phyloP scores from a whole-genome alignment of 176 grass and related monocot genomes.

The Lolium perenne region DNA sequence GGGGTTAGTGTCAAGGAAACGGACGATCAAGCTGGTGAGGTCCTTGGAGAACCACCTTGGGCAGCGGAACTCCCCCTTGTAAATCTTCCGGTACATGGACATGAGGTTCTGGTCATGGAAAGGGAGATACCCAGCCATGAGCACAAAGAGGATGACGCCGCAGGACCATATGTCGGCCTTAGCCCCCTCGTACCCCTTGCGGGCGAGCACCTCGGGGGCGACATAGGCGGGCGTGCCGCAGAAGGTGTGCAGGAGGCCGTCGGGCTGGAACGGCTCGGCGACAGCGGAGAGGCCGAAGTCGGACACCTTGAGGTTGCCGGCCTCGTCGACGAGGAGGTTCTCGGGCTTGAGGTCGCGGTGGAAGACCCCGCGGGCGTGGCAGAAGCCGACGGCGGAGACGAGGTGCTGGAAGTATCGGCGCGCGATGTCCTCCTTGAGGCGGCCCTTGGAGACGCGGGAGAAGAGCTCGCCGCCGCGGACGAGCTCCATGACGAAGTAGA shows the following conservation, averaged over 20 bases:
- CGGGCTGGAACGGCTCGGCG: conserved; percentile 71
- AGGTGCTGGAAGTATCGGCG: conserved; percentile 97
- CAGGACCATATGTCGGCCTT: conserved; percentile 95
- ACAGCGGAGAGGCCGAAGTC: conserved; percentile 94
- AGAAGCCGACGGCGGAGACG: conserved; percentile 83
- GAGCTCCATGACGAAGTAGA: conserved; percentile 99
- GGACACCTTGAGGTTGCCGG: conserved; percentile 85
- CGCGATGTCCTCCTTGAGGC: conserved; percentile 89
- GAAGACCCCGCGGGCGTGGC: conserved; percentile 94
- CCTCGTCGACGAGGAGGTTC: conserved; percentile 88
- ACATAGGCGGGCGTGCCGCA: conserved; percentile 96
- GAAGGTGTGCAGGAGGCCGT: conserved; percentile 93
- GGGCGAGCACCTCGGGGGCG: conserved; percentile 82
- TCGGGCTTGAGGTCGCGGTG: conserved; percentile 99
- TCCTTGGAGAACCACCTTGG: conserved; percentile 96
- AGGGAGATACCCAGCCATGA: conserved; percentile 96
- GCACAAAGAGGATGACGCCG: conserved; percentile 91
- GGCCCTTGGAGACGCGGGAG: conserved; percentile 84
- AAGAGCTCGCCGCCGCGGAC: conserved; percentile 94
- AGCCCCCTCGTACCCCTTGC: conserved; percentile 83
- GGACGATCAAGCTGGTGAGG: conserved; percentile 54
- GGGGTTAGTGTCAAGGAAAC: conserved; percentile 78
- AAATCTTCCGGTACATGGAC: conserved; percentile 95
- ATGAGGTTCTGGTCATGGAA: conserved; percentile 92
- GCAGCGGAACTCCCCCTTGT: conserved; percentile 88